Evolutionary conservation across 257 asterid species (phyloP), one percentile per base, ranked within the genome.

Genomic region (Gynochthodes officinalis): DNA sequence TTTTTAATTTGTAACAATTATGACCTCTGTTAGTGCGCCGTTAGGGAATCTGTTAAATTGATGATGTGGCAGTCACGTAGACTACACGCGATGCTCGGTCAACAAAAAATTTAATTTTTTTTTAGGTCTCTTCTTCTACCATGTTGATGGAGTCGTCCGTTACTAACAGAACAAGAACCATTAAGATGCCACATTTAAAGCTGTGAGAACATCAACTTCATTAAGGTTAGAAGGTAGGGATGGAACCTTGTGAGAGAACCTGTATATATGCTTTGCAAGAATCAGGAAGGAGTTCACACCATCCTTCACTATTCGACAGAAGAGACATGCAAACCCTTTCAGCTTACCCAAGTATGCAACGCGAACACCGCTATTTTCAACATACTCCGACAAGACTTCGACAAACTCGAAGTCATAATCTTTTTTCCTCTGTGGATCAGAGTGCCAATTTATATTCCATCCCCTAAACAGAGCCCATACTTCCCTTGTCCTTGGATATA

Each of bases 391-490:
- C 75, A 84, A 71, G 42, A 88, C 64, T 77, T 89, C 94, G 10
- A 89, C 96, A 37, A 83, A 73, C 59, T 85, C 87, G 32, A 71
- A 85, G 18, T 75, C 80, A 46, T 33, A 83, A 28, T 48, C 78
- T 9, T 52, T 73, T 67, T 75, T 69, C 59, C 49, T 73, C 67
- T 37, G 78, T 40, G 68, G 69, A 57, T 74, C 64, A 37, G 76
- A 70, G 57, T 52, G 69, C 90, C 95, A 85, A 13, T 79, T 70
- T 37, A 84, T 72, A 64, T 83, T 78, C 90, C 90, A 88, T 64
- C 78, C 70, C 82, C 82, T 83, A 74, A 89, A 89, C 13, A 89
- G 42, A 7, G 92, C 96, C 96, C 92, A 89, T 15, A 85, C 88
- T 66, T 90, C 96, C 6, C 94, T 89, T 49, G 72, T 70, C 49